These are phyloP conservation scores for Geotrichum aggregatum DNA, from an alignment of 1,139 yeast genomes.

Conservation along the genomic window DNA sequence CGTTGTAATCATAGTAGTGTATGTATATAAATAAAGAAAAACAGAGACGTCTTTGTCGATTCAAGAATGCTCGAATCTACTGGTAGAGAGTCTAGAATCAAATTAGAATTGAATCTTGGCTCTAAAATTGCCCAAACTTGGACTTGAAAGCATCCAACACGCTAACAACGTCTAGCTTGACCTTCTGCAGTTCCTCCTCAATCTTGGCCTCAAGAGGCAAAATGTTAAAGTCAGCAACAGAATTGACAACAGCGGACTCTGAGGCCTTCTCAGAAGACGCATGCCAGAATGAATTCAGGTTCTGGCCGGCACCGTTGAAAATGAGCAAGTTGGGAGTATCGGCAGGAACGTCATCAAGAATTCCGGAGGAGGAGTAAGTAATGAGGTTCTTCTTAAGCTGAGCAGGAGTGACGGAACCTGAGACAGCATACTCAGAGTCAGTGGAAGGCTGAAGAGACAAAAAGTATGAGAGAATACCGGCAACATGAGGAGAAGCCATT, in stretches of 20 bases:
- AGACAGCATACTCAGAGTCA: constrained; percentile 64
- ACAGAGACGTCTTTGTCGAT: neutral
- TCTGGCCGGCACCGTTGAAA: constrained; percentile 89
- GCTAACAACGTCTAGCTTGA: constrained; percentile 26
- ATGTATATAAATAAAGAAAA: neutral
- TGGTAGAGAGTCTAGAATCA: neutral
- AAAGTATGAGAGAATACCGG: constrained; percentile 80
- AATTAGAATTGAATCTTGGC: too few species aligned
- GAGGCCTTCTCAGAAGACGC: constrained; percentile 20
- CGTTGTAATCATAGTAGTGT: neutral
- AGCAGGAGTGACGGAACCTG: constrained; percentile 65
- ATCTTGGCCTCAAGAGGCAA: constrained; percentile 27
- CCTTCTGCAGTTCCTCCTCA: constrained; percentile 26
- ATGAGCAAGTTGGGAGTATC: constrained; percentile 88
- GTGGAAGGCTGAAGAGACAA: constrained; percentile 86
- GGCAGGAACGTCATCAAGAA: constrained; percentile 65
- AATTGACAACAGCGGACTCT: constrained; percentile 27
- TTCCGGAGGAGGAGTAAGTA: constrained; percentile 68
- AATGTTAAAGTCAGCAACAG: constrained; percentile 25
- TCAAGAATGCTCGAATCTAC: neutral
- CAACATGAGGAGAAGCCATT: constrained; percentile 97
- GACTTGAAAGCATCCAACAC: constrained; percentile 27
- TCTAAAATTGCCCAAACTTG: constrained; percentile 6
- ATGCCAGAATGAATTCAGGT: constrained; percentile 67
- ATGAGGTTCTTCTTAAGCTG: constrained; percentile 86